These are phyloP conservation scores for Capronia coronata DNA, from an alignment of 2,329 filamentous ascomycete genomes.

Conservation along the genomic window DNA sequence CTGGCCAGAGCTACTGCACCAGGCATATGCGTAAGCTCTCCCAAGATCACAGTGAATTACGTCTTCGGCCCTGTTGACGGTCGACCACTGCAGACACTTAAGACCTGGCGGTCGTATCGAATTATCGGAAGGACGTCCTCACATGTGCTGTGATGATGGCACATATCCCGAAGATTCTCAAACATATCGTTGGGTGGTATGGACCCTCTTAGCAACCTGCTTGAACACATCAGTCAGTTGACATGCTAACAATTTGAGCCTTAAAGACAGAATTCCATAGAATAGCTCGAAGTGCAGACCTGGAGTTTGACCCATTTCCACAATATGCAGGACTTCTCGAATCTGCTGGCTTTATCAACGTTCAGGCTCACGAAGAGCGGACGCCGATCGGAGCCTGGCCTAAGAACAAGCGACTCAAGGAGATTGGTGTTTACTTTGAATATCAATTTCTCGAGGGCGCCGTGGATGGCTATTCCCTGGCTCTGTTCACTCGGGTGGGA, in stretches of 20 bases:
- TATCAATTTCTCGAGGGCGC: conserved; percentile 5
- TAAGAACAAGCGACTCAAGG: background rate
- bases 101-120: background rate
- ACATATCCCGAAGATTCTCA: background rate
- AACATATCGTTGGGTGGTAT: too few relatives aligned
- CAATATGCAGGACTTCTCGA: background rate
- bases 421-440: background rate
- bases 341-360: background rate
- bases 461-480: conserved; percentile 3
- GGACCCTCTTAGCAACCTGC: too few relatives aligned
- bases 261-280: too few relatives aligned
- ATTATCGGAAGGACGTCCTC: background rate
- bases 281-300: too few relatives aligned
- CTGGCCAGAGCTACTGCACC: background rate
- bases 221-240: too few relatives aligned
- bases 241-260: too few relatives aligned
- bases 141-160: background rate
- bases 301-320: too few relatives aligned
- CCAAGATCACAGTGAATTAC: too few relatives aligned
- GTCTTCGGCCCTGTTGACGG: too few relatives aligned
- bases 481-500: conserved; percentile 3
- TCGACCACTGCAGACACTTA: background rate
- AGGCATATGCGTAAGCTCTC: too few relatives aligned
- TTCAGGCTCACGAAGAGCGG: background rate
- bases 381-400: background rate